phyloP scores from a whole-genome alignment of 2,329 filamentous ascomycete genomes.

The Phymatotrichopsis omnivora region DNA sequence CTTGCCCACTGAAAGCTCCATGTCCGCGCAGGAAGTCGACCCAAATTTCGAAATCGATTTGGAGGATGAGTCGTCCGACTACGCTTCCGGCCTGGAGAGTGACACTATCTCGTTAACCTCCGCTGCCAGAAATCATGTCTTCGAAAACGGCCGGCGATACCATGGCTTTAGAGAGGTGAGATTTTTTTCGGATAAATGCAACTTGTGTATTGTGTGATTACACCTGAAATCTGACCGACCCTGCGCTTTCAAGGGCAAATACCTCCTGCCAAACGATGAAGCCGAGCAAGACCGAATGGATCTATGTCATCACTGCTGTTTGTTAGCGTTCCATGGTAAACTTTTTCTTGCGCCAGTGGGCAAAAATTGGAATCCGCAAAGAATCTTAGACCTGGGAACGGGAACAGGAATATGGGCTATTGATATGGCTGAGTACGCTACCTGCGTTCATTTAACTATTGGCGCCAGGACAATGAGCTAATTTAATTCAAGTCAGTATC shows the following conservation, averaged over 20 bases:
- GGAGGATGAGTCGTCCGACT: no score
- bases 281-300: neutral
- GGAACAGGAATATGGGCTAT: constrained; percentile 15
- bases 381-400: constrained; percentile 16
- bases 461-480: neutral
- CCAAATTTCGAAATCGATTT: no score
- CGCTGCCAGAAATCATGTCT: no score
- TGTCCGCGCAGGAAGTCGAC: no score
- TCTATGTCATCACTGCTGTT: no score
- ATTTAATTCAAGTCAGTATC: constrained; percentile 6
- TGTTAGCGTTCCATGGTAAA: neutral
- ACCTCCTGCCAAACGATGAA: constrained; percentile 2
- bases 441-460: no score
- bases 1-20: no score
- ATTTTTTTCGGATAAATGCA: neutral
- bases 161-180: constrained; percentile 12
- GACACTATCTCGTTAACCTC: no score
- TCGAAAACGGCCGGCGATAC: constrained; percentile 26
- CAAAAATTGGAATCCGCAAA: constrained; percentile 22
- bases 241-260: no score
- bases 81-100: no score
- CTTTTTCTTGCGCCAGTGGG: constrained; percentile 8
- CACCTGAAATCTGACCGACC: no score
- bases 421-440: constrained; percentile 10
- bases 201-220: no score